Evolutionary conservation across 495 filamentous ascomycete species (phyloP), one percentile per base, ranked within the genome.

Genomic region (Aspergillus saccharolyticus): DNA sequence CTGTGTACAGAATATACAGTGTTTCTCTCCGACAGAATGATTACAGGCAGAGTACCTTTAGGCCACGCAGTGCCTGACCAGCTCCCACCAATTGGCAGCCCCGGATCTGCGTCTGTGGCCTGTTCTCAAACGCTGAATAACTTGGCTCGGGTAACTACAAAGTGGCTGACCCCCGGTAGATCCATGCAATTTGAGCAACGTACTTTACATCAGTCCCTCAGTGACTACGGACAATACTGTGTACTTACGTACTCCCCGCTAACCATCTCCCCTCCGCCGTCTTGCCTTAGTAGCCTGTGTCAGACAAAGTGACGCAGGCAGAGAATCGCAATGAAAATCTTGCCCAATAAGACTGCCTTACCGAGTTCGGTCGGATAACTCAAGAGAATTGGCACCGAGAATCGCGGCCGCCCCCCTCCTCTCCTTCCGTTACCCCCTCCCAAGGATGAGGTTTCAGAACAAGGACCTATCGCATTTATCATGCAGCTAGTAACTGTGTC

Each of bases 41-140:
- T n/a, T n/a, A n/a, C n/a, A n/a, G n/a, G n/a, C n/a, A n/a, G n/a
- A n/a, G n/a, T n/a, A n/a, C n/a, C n/a, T n/a, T n/a, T 21, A 24
- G 44, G 43, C 50, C 48, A 21, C 48, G 22, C 20, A 50, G 46
- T 39, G 25, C 42, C 42, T 50, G 42, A 24, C 15, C 7, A 43
- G 52, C 54, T 17, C 46, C 44, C 30, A 52, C 63, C 63, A 63
- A 59, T 61, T 17, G 56, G 9, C 25, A 43, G 28, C 25, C 16
- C 54, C 46, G 24, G 75, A 78, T 66, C 64, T 66, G 56, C 61
- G 46, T 44, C 53, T 28, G 47, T 61, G 58, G 59, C 55, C 61
- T 54, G 55, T 57, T 63, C 57, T 66, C 64, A 63, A 61, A 62
- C 55, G 54, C 47, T 56, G 61, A 51, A 55, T 60, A 55, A 28